Base-by-base conservation (phyloP, 2,329 filamentous ascomycete genomes). In the Chaetomium olivaceum region DNA sequence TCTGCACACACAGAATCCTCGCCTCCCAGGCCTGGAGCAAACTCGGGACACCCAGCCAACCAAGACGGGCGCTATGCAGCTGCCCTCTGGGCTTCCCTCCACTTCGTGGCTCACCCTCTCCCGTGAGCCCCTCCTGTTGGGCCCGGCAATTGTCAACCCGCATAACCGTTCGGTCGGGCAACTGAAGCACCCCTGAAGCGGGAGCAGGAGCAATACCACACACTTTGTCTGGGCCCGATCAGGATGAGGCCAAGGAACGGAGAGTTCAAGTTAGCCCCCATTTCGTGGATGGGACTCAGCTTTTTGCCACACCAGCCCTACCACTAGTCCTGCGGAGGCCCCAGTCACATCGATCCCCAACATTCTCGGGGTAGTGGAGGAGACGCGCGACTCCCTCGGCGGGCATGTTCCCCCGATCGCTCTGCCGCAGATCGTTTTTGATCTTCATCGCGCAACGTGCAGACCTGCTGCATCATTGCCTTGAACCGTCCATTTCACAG, bases 151-250 rank as follows among this genome's bases (percentile, higher is more conserved):
- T 69, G 33, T 12, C 59, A 58, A 36, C 68, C 63, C 69, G 67
- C 71, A 71, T 71, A 69, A 60, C 70, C 67, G 69, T 71, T 64
- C 65, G 58, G 62, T 64, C 51, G 43, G 50, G 33, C 63, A 14
- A 58, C 54, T 61, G n/a, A 50, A 54, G 50, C 52, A 68, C 62
- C 69, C 70, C 64, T 68, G 68, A 62, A 66, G 46, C 21, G 48
- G 29, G 54, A 39, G 46, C 66, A 33, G 29, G 63, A 70, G 67
- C 65, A 72, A 71, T 72, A 67, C 67, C 70, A 72, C 70, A 72
- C 70, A 39, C 33, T 54, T 54, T 21, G 19, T 29, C 36, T 25
- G 7, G 16, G 11, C 54, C 48, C 11, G 50, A 54, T 43, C 29
- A 54, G 23, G 19, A 46, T 3, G 50, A 16, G 59, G 25, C 19